Base-by-base conservation (phyloP, 169 alveolate species). In the Babesia microti region DNA sequence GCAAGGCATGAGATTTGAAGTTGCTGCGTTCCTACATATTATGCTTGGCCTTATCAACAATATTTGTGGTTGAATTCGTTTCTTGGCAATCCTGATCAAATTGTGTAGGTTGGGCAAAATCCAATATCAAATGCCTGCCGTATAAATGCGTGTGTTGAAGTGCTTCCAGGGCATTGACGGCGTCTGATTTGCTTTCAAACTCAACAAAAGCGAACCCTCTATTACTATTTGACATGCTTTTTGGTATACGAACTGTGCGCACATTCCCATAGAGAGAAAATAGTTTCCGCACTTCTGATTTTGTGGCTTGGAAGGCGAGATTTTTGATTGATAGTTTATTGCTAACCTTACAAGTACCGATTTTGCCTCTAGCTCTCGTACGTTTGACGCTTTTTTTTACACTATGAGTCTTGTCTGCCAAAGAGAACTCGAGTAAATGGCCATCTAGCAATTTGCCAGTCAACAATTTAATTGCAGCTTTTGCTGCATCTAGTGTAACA, bases 141-240 rank as follows among this genome's bases (percentile, higher is more conserved):
- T 91, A 91, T 19, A 91, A 69, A 67, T 91, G 97, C 6, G 93
- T 63, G 55, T 89, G 89, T 36, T 81, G 84, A 42, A 91, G 75
- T 14, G 81, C 65, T 21, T 89, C 89, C 37, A 84, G 57, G 7
- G 97, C 97, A 28, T 69, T 44, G 17, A 56, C 65, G 24, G 94
- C 93, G 49, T 88, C 96, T 40, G 81, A 76, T 23, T 63, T 78
- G 26, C 88, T 79, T 29, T 82, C 69, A 66, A 86, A 91, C 40
- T 88, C 95, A 50, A 91, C 94, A 50, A 91, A 91, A 19, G 89
- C 95, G 57, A 84, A 91, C 1, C 97, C 97, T 47, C 95, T 59
- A 69, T 91, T 88, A 45, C 85, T 72, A 48, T 89, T 83, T 35
- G 80, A 58, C n/a, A 71, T 80, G 43, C 89, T 88, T 75, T 87